Percentiles rank a stretch among this genome's conserved stretches.
Evolutionary conservation across 352 stramenopile genomes (phyloP).

Genomic region (Phytophthora constricta): DNA sequence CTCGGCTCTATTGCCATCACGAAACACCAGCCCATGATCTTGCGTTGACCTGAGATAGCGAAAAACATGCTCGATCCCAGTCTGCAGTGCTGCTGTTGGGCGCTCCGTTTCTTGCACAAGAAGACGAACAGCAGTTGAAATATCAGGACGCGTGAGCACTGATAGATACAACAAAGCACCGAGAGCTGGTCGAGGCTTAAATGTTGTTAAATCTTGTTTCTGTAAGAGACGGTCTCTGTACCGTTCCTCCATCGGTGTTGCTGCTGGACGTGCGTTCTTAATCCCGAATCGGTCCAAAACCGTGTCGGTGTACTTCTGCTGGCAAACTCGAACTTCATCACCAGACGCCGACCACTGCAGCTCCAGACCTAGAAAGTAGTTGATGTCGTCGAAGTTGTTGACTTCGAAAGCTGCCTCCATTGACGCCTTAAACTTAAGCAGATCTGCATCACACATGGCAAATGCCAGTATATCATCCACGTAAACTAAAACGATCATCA

Average conservation of each 20-base stretch:
- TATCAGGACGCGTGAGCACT: constrained; percentile 1
- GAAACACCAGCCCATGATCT: neutral
- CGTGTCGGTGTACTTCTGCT: neutral
- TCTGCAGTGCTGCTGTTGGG: neutral
- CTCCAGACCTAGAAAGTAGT: constrained; percentile 2
- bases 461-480: constrained; percentile 34
- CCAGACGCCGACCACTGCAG: neutral
- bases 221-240: neutral
- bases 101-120: constrained; percentile 9
- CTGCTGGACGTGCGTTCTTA: no score
- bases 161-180: constrained; percentile 6
- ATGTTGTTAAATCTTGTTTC: neutral
- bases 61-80: neutral
- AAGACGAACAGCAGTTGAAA: neutral
- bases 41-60: neutral
- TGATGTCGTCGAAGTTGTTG: neutral
- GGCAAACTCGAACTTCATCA: neutral
- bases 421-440: neutral
- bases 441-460: neutral
- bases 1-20: no score
- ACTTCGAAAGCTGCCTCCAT: neutral
- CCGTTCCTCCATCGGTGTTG: neutral
- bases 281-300: neutral
- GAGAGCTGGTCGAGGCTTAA: neutral
- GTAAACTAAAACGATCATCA: constrained; percentile 29